Conservation (phyloP, 306 rosid genomes). For the Cicer bijugum region DNA sequence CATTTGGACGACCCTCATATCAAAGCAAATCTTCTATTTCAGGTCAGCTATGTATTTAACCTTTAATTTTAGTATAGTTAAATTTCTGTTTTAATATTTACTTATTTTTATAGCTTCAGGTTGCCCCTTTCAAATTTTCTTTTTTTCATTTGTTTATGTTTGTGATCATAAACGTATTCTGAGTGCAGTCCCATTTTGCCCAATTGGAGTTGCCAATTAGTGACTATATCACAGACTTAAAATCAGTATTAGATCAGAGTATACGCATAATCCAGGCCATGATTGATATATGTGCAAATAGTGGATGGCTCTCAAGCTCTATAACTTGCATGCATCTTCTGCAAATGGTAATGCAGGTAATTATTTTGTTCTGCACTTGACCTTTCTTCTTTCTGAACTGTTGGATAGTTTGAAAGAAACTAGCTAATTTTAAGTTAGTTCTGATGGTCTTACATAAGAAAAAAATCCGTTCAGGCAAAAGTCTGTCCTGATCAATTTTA, state of each 20-base stretch:
- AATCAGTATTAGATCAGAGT: slow-evolving; percentile 96
- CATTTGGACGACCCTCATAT: slow-evolving; percentile 86
- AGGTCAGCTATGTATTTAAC: slow-evolving; percentile 63
- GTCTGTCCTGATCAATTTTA: not conserved
- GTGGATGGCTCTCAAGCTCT: slow-evolving; percentile 95
- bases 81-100: slow-evolving; percentile 32
- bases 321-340: slow-evolving; percentile 90
- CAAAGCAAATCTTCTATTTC: slow-evolving; percentile 90
- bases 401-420: slow-evolving; percentile 31
- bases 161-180: slow-evolving; percentile 34
- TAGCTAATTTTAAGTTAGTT: slow-evolving; percentile 11
- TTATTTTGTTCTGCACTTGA: slow-evolving; percentile 35
- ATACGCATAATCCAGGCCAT: slow-evolving; percentile 96
- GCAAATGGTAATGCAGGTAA: slow-evolving; percentile 98
- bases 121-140: not conserved
- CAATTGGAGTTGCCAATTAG: slow-evolving; percentile 91
- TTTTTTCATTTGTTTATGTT: slow-evolving; percentile 34
- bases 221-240: slow-evolving; percentile 90
- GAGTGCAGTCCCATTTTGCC: slow-evolving; percentile 86
- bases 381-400: slow-evolving; percentile 15
- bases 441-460: not conserved
- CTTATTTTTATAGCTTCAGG: not conserved
- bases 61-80: slow-evolving; percentile 35
- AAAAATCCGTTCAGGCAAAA: not conserved
- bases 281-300: slow-evolving; percentile 96